These are phyloP conservation scores for Fusarium sarcochroum DNA, from an alignment of 2,329 filamentous ascomycete genomes.

Conservation along the genomic window DNA sequence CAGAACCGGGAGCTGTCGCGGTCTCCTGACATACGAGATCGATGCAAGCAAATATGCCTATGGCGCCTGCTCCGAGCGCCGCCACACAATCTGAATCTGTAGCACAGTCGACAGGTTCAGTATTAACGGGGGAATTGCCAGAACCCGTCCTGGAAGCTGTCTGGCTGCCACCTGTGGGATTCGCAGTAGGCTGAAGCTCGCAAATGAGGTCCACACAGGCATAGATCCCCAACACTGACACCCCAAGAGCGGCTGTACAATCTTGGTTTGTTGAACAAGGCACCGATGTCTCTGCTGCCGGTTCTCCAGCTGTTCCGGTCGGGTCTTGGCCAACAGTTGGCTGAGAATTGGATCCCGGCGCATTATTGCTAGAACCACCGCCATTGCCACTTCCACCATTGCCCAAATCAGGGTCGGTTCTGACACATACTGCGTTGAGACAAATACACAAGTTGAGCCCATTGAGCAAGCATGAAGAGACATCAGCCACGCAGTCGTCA, in stretches of 20 bases:
- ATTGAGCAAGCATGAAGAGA: neutral
- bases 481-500: conserved; percentile 7
- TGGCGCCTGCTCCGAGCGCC: neutral
- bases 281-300: neutral
- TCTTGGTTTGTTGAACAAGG: neutral
- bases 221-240: conserved; percentile 14
- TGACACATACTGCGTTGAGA: conserved; percentile 1
- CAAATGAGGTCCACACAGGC: conserved; percentile 21
- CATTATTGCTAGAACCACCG: neutral
- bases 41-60: conserved; percentile 7
- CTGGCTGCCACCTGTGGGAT: neutral
- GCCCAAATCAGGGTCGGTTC: neutral
- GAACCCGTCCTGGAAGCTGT: conserved; percentile 6
- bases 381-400: neutral
- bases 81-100: conserved; percentile 15
- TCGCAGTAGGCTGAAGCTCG: conserved; percentile 9
- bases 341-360: neutral
- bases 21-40: conserved; percentile 16
- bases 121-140: neutral
- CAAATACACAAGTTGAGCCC: conserved; percentile 14
- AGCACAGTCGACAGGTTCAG: neutral
- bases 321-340: neutral
- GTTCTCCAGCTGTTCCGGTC: neutral
- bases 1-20: neutral
- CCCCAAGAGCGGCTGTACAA: conserved; percentile 17